phyloP scores from a whole-genome alignment of 805 yeast genomes.

The Saccharomycopsis sp. region DNA sequence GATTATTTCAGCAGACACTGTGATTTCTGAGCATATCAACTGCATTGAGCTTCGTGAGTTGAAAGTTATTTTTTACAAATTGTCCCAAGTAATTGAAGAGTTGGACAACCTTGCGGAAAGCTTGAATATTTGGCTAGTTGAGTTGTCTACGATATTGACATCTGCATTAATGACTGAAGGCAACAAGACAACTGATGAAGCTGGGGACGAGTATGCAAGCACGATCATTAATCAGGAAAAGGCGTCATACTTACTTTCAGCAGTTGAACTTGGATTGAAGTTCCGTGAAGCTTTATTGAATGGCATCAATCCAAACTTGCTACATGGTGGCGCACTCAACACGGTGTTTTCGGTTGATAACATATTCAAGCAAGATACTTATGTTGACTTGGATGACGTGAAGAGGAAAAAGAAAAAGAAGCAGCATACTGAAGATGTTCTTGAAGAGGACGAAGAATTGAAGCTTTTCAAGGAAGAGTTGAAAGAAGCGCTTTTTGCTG shows the following conservation, averaged over 20 bases:
- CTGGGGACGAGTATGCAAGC: slow-evolving; percentile 70
- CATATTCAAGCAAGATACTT: slow-evolving; percentile 24
- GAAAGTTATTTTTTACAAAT: slow-evolving; percentile 16
- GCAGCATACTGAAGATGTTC: background rate
- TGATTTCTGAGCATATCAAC: background rate
- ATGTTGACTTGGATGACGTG: slow-evolving; percentile 7
- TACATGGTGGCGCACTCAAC: slow-evolving; percentile 7
- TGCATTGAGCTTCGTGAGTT: slow-evolving; percentile 11
- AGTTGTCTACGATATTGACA: slow-evolving; percentile 35
- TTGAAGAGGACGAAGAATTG: slow-evolving; percentile 24
- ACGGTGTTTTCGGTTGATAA: background rate
- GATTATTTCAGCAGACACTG: background rate
- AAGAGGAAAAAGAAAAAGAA: background rate
- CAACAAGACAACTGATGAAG: slow-evolving; percentile 26
- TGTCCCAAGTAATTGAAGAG: slow-evolving; percentile 24
- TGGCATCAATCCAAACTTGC: slow-evolving; percentile 24
- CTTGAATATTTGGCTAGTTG: slow-evolving; percentile 43
- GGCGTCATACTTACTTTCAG: slow-evolving; percentile 49
- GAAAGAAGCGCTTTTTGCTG: slow-evolving; percentile 1
- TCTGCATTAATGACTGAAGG: slow-evolving; percentile 33
- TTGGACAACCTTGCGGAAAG: slow-evolving; percentile 44
- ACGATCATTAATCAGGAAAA: slow-evolving; percentile 70
- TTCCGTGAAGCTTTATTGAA: slow-evolving; percentile 35
- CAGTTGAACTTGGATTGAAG: slow-evolving; percentile 37
- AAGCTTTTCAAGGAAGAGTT: slow-evolving; percentile 17